phyloP scores from a whole-genome alignment of 192 early-diverging fungal genomes.

The Bifiguratus adelaidae region DNA sequence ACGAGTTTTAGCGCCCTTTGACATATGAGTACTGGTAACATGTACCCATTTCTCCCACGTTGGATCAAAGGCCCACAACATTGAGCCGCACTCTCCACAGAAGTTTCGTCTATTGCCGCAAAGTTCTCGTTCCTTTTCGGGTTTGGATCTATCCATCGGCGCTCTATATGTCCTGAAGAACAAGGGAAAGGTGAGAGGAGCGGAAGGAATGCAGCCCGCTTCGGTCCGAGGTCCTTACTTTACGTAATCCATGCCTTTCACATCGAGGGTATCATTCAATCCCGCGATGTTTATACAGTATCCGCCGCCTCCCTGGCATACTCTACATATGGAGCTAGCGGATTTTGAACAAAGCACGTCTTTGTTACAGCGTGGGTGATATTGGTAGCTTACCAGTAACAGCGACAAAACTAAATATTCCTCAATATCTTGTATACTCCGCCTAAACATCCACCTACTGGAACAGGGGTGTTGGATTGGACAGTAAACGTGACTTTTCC shows the following conservation, averaged over 20 bases:
- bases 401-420: conserved; percentile 29
- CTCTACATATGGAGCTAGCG: conserved; percentile 48
- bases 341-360: not conserved
- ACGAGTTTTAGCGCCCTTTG: conserved; percentile 17
- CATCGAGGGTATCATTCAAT: conserved; percentile 18
- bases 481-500: conserved; percentile 40
- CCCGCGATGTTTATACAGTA: conserved; percentile 45
- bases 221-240: conserved; percentile 2
- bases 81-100: conserved; percentile 42
- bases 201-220: not conserved
- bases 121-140: conserved; percentile 20
- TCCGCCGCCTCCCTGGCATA: conserved; percentile 47
- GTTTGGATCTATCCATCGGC: conserved; percentile 20
- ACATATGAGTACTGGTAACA: conserved; percentile 9
- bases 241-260: conserved; percentile 14
- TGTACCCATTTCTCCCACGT: conserved; percentile 12
- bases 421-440: not conserved
- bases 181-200: not conserved
- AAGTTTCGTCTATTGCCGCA: conserved; percentile 39
- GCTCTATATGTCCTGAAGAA: conserved; percentile 26
- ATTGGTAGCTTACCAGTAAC: conserved; percentile 35
- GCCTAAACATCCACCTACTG: conserved; percentile 12
- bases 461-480: conserved; percentile 32
- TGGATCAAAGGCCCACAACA: conserved; percentile 28
- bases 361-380: not conserved